Percentiles rank a stretch among this genome's conserved stretches.
phyloP scores from a whole-genome alignment of 2,329 filamentous ascomycete genomes.

The Trichoderma sp. region DNA sequence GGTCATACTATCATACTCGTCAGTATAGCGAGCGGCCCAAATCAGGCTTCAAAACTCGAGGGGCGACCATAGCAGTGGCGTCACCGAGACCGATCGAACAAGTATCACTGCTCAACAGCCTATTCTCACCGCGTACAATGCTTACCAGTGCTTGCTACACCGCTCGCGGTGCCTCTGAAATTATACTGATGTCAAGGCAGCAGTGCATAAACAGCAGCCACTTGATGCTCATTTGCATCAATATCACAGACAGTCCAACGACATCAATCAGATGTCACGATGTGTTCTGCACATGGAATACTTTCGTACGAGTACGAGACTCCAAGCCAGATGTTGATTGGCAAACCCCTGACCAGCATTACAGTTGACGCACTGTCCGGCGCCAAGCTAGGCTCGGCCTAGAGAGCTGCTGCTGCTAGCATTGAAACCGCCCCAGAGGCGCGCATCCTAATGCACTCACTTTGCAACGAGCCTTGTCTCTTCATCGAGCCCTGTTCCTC shows the following conservation, averaged over 20 bases:
- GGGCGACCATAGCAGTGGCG: neutral
- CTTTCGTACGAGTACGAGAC: neutral
- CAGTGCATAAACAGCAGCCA: neutral
- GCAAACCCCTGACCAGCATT: slow-evolving; percentile 13
- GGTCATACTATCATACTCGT: neutral
- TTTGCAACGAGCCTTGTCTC: slow-evolving; percentile 13
- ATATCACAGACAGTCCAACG: neutral
- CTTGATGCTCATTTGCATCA: neutral
- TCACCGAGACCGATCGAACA: neutral
- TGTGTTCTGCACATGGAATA: neutral
- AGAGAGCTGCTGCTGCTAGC: neutral
- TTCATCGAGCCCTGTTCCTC: neutral
- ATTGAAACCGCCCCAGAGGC: slow-evolving; percentile 17
- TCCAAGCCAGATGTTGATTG: slow-evolving; percentile 2
- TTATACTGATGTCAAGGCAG: neutral
- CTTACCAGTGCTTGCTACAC: neutral
- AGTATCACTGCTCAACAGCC: no score
- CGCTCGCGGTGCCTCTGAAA: neutral
- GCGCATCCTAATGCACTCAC: slow-evolving; percentile 22
- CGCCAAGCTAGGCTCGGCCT: neutral
- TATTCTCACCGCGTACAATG: no score
- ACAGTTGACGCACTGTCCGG: slow-evolving; percentile 17
- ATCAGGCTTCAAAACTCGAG: neutral
- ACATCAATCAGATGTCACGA: neutral
- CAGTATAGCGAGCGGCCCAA: neutral